Evolutionary conservation across 192 early-diverging fungal species (phyloP), one percentile per base, ranked within the genome.

Genomic region (Phlyctochytrium arcticum): DNA sequence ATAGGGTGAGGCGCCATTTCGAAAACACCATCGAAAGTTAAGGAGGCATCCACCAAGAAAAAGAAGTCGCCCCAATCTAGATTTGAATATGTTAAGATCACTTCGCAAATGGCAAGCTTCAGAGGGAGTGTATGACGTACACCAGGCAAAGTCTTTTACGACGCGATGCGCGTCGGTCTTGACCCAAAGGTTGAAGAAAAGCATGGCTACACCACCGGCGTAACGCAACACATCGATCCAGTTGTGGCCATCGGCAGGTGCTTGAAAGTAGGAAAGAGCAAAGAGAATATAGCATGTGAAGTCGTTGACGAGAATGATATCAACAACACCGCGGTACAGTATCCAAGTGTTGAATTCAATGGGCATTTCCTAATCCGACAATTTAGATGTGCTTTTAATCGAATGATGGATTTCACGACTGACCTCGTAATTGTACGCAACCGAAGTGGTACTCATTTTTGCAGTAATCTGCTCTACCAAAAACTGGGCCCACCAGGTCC

Each of bases 11-110:
- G 95, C 0, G 92, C 92, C 88, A 94, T 90, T 72, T 96, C 93
- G 79, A 96, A 95, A 19, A 94, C 92, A 37, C 92, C 91, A 71
- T 94, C 89, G 74, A 61, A 67, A 5, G 90, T 93, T 36, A 92
- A 76, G n/a, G 92, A 88, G 6, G 73, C 64, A 62, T 92, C 90
- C 49, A 92, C 81, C 53, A 96, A 74, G 73, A 98, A 97, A 82
- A 98, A 98, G 69, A 98, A 98, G 72, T 97, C 94, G 56, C 96
- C 96, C 96, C 96, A 98, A 76, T 98, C 91, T 92, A 44, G 15
- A 44, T 44, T 44, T 12, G 15, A 19, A 44, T n/a, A 44, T n/a
- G 39, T 10, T 44, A 44, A 44, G 39, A 44, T n/a, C 39, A 0
- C 12, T 44, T 2, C 15, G 0, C 21, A 44, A 44, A 42, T n/a